Percentiles rank a stretch among this genome's conserved stretches.
phyloP scores from a whole-genome alignment of 2,329 filamentous ascomycete species.

The Zasmidium citrigriseum region DNA sequence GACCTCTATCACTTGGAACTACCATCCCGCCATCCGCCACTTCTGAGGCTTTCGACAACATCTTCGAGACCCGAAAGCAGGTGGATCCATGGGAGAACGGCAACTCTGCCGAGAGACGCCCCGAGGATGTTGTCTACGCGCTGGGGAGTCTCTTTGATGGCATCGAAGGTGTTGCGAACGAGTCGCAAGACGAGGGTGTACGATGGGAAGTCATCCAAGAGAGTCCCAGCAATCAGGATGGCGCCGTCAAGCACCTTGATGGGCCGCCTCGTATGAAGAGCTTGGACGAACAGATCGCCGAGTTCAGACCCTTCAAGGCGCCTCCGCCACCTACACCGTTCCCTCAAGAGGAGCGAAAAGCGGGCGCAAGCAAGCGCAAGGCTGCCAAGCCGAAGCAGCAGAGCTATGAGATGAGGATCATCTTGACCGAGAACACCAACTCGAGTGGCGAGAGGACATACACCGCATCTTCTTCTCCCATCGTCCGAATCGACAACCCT shows the following conservation, averaged over 20 bases:
- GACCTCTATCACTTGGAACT: slow-evolving; percentile 85
- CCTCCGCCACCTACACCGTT: slow-evolving; percentile 74
- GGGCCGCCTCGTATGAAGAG: slow-evolving; percentile 30
- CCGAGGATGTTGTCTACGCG: slow-evolving; percentile 45
- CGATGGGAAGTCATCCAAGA: slow-evolving; percentile 41
- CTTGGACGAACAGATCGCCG: slow-evolving; percentile 43
- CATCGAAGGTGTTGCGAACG: slow-evolving; percentile 27
- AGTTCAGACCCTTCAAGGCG: slow-evolving; percentile 74
- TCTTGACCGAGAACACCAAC: slow-evolving; percentile 56
- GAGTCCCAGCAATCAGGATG: slow-evolving; percentile 34
- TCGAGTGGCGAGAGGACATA: slow-evolving; percentile 54
- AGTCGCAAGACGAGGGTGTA: slow-evolving; percentile 37
- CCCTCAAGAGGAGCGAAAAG: slow-evolving; percentile 18
- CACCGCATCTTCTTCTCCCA: slow-evolving; percentile 53
- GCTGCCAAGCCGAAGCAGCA: slow-evolving; percentile 19
- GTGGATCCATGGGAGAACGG: slow-evolving; percentile 45
- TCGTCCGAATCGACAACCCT: slow-evolving; percentile 43
- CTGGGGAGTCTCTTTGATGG: slow-evolving; percentile 48
- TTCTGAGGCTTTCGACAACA: slow-evolving; percentile 76
- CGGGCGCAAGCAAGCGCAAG: slow-evolving; percentile 17
- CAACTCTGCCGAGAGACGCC: slow-evolving; percentile 46
- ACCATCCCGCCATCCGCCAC: slow-evolving; percentile 73
- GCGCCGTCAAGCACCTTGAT: slow-evolving; percentile 31
- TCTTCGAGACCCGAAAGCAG: slow-evolving; percentile 66
- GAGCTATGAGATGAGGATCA: slow-evolving; percentile 50